Conservation (phyloP, 805 yeast genomes). For the Cyberlindnera xylosilytica region DNA sequence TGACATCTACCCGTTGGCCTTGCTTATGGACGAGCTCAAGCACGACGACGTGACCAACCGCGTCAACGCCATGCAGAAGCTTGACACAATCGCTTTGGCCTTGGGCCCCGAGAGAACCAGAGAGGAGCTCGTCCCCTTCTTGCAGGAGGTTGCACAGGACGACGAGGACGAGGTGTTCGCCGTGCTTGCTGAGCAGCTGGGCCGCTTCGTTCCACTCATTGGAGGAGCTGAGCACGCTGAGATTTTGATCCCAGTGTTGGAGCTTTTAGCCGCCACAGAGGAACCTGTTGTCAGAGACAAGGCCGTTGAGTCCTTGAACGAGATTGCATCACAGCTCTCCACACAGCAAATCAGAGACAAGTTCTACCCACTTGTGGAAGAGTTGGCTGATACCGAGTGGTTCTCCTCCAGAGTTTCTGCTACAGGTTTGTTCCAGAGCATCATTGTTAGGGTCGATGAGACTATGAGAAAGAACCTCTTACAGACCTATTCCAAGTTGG, state of each 20-base stretch:
- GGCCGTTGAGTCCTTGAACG: conserved; percentile 83
- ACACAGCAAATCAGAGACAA: conserved; percentile 60
- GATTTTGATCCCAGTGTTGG: conserved; percentile 57
- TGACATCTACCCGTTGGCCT: conserved; percentile 85
- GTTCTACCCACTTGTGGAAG: conserved; percentile 73
- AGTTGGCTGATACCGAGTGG: conserved; percentile 88
- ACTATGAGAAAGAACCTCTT: conserved; percentile 58
- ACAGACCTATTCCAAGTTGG: conserved; percentile 62
- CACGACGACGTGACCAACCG: conserved; percentile 95
- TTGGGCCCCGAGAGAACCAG: conserved; percentile 92
- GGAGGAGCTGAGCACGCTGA: conserved; percentile 77
- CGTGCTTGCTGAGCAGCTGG: conserved; percentile 86
- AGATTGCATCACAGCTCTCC: conserved; percentile 60
- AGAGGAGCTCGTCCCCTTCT: conserved; percentile 83
- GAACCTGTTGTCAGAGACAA: conserved; percentile 95
- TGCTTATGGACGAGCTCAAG: conserved; percentile 93
- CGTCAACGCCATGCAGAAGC: conserved; percentile 89
- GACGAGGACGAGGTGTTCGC: conserved; percentile 98
- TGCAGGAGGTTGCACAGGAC: conserved; percentile 83
- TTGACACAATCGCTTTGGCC: conserved; percentile 93
- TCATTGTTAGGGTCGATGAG: conserved; percentile 56
- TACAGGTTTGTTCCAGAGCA: conserved; percentile 79
- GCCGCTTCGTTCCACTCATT: conserved; percentile 79
- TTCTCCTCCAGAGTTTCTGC: conserved; percentile 89
- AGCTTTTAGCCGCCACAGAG: conserved; percentile 85